These are phyloP conservation scores for Castanea crenata DNA, from an alignment of 306 rosid species.

Conservation along the genomic window DNA sequence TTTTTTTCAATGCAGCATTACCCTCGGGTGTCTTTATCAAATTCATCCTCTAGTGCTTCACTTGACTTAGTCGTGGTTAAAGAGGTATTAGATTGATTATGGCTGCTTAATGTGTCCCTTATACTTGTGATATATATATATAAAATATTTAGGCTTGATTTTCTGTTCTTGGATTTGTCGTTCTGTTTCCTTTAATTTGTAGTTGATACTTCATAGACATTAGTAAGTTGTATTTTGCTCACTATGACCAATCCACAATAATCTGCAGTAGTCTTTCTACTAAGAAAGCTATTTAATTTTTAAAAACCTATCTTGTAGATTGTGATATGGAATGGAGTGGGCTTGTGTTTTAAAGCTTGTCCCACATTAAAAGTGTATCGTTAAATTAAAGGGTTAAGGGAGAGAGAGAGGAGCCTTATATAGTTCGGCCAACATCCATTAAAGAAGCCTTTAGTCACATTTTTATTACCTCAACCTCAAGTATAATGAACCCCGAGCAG, in stretches of 20 bases:
- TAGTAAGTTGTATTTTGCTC: not conserved
- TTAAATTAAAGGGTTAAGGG: no score
- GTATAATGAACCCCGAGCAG: no score
- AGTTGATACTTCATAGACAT: not conserved
- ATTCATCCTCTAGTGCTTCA: conserved; percentile 5
- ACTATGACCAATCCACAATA: not conserved
- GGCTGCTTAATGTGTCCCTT: not conserved
- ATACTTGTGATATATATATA: not conserved
- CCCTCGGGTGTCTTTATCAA: conserved; percentile 52
- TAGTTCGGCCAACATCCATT: no score
- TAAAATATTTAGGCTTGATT: conserved; percentile 41
- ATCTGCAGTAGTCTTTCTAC: not conserved
- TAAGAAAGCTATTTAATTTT: not conserved
- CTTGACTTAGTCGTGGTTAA: conserved; percentile 48
- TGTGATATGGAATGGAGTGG: not conserved
- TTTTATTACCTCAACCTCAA: no score
- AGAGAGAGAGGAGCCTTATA: no score
- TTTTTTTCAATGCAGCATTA: conserved; percentile 38
- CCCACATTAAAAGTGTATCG: no score
- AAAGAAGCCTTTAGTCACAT: no score
- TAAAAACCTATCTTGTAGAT: not conserved
- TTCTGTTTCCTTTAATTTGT: conserved; percentile 11
- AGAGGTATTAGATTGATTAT: conserved; percentile 49
- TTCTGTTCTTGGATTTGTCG: not conserved
- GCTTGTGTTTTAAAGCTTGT: no score